Evolutionary conservation across 1,284 basidiomycete species (phyloP).

Genomic region (Cutaneotrichosporon spelunceum): DNA sequence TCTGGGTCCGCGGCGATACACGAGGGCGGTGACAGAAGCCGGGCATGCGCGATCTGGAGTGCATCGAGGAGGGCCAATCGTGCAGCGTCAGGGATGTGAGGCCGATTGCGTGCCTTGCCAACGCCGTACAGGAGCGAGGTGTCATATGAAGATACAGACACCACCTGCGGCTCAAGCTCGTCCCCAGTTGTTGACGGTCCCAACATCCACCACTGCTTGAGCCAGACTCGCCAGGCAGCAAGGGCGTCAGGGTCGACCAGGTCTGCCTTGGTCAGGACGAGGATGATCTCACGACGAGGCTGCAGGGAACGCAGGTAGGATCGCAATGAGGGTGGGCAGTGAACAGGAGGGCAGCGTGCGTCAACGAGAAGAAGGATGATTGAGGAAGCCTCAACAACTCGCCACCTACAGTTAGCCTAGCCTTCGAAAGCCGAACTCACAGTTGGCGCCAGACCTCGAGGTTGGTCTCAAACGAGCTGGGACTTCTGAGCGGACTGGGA

Average conservation of each 20-base stretch:
- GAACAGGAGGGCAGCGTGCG: constrained; percentile 71
- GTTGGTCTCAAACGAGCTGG: constrained; percentile 79
- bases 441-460: constrained; percentile 84
- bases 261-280: constrained; percentile 82
- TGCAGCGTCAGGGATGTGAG: constrained; percentile 60
- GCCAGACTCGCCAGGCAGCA: constrained; percentile 66
- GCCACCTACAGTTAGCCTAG: constrained; percentile 60
- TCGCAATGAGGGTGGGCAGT: constrained; percentile 57
- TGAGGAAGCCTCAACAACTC: constrained; percentile 78
- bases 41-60: constrained; percentile 64
- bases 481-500: constrained; percentile 26
- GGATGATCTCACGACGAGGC: constrained; percentile 60
- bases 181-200: background rate
- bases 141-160: constrained; percentile 70
- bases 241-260: constrained; percentile 62
- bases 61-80: constrained; percentile 62
- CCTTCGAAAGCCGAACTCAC: constrained; percentile 49
- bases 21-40: constrained; percentile 67
- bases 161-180: constrained; percentile 53
- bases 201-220: constrained; percentile 56
- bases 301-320: constrained; percentile 52
- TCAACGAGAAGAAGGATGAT: constrained; percentile 81
- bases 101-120: constrained; percentile 53
- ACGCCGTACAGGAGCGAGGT: constrained; percentile 52
- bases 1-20: constrained; percentile 58